phyloP scores from a whole-genome alignment of 345 rosid species.

The Eucalyptus caleyi region DNA sequence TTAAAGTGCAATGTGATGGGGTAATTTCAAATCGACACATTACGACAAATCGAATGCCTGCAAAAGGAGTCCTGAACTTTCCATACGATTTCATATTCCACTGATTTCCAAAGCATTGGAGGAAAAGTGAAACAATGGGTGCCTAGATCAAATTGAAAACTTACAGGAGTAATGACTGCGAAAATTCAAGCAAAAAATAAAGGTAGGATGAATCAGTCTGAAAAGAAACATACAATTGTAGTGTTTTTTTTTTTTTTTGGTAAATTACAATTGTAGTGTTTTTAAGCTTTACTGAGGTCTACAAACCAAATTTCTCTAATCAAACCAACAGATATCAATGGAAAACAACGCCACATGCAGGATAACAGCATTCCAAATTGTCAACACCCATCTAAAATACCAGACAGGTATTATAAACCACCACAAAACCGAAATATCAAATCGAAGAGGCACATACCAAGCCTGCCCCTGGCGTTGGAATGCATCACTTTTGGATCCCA shows the following conservation, averaged over 20 bases:
- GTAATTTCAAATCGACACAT: neutral
- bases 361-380: neutral
- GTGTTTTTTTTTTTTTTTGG: neutral
- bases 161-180: neutral
- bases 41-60: neutral
- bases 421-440: too few relatives aligned
- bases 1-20: neutral
- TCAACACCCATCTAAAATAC: neutral
- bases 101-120: neutral
- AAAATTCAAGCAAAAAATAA: neutral
- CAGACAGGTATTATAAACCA: neutral
- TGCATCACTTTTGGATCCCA: conserved; percentile 92
- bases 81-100: neutral
- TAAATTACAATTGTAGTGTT: neutral
- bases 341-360: neutral
- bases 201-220: neutral
- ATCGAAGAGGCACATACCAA: conserved; percentile 39
- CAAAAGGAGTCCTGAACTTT: neutral
- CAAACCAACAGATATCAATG: neutral
- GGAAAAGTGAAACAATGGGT: neutral
- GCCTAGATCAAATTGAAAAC: neutral
- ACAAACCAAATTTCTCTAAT: neutral
- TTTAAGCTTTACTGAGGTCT: neutral
- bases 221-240: neutral
- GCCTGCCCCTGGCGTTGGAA: conserved; percentile 96